Base-by-base conservation (phyloP, 371 early-diverging fungal species). In the Lichtheimia corymbifera region DNA sequence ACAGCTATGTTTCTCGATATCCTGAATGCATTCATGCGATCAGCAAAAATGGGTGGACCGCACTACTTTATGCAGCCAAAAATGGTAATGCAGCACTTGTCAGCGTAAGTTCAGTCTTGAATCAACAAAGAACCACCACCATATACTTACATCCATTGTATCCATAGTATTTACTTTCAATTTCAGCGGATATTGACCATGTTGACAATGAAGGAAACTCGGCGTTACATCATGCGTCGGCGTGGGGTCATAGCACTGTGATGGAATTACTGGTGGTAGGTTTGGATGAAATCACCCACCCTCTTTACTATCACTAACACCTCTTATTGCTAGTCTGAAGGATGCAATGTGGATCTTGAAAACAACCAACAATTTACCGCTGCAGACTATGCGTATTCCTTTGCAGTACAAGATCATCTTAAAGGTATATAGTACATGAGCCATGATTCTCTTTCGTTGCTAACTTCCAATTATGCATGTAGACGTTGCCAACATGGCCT, bases 11-110 rank as follows among this genome's bases (percentile, higher is more conserved):
- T 2, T 66, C 68, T 22, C 64, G 67, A 61, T 82, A 82, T 50
- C 79, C 70, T 55, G 79, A 78, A 56, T 76, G 79, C 52, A 77
- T 82, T 17, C 82, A 82, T 61, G 82, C 79, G 28, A 77, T 79
- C 5, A 79, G 71, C 57, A 76, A 73, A 56, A 66, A 71, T 24
- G 79, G 82, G 4, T 75, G 77, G 73, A 77, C 77, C 5, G 79
- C 74, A 11, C 50, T 82, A 9, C 55, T 82, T 13, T 74, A 71
- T 57, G 79, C 82, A 12, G 82, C 82, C 5, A 68, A 73, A 53
- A 76, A 73, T 56, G 82, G 82, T 7, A 82, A 82, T 65, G 75
- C 74, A 30, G 73, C 77, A 15, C 71, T 82, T 50, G 76, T 82
- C 15, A 70, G 71, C 27, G 82, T 82, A 68, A 62, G 73, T 59